Evolutionary conservation across 129 eudicot genomes (phyloP).

Genomic region (Apium graveolens): DNA sequence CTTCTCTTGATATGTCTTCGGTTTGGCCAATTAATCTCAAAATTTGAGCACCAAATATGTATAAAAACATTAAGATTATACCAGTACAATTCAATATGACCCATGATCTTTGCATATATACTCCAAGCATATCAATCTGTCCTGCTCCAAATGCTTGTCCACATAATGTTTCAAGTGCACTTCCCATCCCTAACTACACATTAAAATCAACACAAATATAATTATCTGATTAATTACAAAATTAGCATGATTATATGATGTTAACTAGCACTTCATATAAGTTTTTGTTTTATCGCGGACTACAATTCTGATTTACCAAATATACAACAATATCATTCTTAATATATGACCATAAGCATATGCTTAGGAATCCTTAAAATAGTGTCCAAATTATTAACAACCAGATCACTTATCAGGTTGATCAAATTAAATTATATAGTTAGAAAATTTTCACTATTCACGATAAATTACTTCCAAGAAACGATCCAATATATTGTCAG

Average conservation of each 20-base stretch:
- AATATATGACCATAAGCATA: not conserved
- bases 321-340: not conserved
- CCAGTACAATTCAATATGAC: conserved; percentile 33
- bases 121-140: conserved; percentile 40
- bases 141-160: conserved; percentile 64
- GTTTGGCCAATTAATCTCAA: conserved; percentile 35
- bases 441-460: no score
- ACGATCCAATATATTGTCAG: no score
- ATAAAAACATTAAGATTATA: conserved; percentile 17
- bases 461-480: no score
- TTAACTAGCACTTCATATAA: not conserved
- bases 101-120: conserved; percentile 55
- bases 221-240: not conserved
- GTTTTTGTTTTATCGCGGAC: not conserved
- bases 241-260: not conserved
- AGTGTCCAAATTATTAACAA: not conserved
- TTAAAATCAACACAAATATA: not conserved
- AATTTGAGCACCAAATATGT: conserved; percentile 35
- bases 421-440: not conserved
- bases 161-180: conserved; percentile 54
- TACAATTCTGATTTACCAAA: not conserved
- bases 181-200: conserved; percentile 50
- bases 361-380: not conserved
- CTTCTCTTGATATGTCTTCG: conserved; percentile 30
- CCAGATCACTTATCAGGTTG: not conserved